Base-by-base conservation (phyloP, 164 flowering plant species). In the Vitis amurensis region DNA sequence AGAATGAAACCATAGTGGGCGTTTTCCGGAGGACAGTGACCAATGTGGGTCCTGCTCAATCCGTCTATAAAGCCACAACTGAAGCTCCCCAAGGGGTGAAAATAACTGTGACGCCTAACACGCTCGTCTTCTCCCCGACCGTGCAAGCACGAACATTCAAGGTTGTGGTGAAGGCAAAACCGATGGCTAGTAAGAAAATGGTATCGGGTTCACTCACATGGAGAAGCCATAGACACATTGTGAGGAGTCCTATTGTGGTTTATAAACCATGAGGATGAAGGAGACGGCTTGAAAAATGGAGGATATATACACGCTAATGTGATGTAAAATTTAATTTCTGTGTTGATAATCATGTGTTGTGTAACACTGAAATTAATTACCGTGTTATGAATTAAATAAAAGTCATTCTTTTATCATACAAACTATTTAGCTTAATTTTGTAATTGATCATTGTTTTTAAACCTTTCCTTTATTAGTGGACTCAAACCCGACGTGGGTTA, bases 211-310 rank as follows among this genome's bases (percentile, higher is more conserved):
- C 86, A 2, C 78, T 94, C 16, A 71, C 71, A 0, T 90, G 96
- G 96, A 81, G 30, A 61, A 81, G 88, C 76, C 50, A 73, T 11
- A 61, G 59, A 9, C 79, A 86, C 30, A 48, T 47, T 59, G 97
- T 94, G 2, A 90, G 93, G 73, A 92, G 94, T 61, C 96, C 96
- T 0, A 77, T 94, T 70, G 90, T 90, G 9, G 52, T 90, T n/a
- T 78, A 74, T 61, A 79, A 68, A 44, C 74, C 73, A 29, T 30
- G 44, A 51, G 19, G 2, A 49, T 14, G 19, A 49, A 5, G 64
- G n/a, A 61, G 27, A 48, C 11, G 27, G 49, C 16, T 47, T 17
- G 0, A 60, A 29, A 3, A 60, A 30, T 60, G 49, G 31, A 11
- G 48, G 30, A 31, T 10, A 37, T 6, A 37, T 37, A 37, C 7